Percentiles rank a stretch among this genome's conserved stretches.
These are phyloP conservation scores for Cryptosporidium felis DNA, from an alignment of 169 alveolate genomes.

Conservation along the genomic window DNA sequence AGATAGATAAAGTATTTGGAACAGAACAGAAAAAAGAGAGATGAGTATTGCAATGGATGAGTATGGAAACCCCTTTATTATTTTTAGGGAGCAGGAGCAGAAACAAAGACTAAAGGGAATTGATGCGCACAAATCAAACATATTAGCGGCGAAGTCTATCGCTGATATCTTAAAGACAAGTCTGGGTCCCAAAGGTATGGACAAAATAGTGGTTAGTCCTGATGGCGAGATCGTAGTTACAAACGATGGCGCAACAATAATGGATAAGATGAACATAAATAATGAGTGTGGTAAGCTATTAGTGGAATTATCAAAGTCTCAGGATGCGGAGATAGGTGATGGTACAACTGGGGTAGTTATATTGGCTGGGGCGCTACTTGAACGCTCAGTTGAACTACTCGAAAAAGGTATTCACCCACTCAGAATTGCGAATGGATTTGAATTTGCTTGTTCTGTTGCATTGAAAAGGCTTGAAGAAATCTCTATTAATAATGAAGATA, in stretches of 20 bases:
- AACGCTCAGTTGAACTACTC: constrained; percentile 91
- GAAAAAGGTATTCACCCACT: constrained; percentile 98
- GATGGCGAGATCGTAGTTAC: constrained; percentile 99
- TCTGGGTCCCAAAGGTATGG: constrained; percentile 99
- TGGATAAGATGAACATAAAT: constrained; percentile 94
- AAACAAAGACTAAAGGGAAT: constrained; percentile 95
- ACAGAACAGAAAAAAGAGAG: too few relatives aligned
- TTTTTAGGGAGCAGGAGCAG: constrained; percentile 94
- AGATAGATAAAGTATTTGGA: too few relatives aligned
- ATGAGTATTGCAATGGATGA: constrained; percentile 96
- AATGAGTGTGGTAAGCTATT: constrained; percentile 96
- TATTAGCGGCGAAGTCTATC: constrained; percentile 96
- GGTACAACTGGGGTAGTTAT: constrained; percentile 99
- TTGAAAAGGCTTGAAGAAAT: constrained; percentile 88
- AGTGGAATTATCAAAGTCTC: constrained; percentile 97
- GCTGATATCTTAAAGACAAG: constrained; percentile 95
- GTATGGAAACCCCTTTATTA: constrained; percentile 97
- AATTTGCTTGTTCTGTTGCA: constrained; percentile 96
- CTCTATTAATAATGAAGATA: constrained; percentile 82
- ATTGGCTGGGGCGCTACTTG: constrained; percentile 97
- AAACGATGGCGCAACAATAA: constrained; percentile 95
- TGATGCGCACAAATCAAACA: constrained; percentile 97
- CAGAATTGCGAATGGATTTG: constrained; percentile 97
- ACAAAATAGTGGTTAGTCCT: constrained; percentile 96
- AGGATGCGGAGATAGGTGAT: constrained; percentile 99